Conservation (phyloP, 176 grass and related monocot genomes). For the Pontederia paniculata region DNA sequence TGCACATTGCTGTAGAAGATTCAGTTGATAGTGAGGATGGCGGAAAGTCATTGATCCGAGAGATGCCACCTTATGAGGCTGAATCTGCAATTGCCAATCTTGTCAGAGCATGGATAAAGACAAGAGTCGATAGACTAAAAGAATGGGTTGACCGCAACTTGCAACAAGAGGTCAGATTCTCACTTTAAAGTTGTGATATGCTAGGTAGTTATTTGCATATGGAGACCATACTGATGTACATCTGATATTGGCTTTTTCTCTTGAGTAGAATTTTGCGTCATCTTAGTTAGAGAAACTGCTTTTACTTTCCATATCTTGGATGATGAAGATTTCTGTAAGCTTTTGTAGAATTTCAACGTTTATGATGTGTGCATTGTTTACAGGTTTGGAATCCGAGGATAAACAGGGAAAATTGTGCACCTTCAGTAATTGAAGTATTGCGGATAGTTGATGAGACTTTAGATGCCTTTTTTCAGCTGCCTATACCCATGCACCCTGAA, state of each 20-base stretch:
- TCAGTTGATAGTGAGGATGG: conserved; percentile 98
- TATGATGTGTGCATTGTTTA: conserved; percentile 21
- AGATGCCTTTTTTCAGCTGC: conserved; percentile 78
- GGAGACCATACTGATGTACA: not conserved
- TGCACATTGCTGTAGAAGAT: conserved; percentile 96
- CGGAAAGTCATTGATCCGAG: conserved; percentile 85
- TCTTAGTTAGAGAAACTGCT: too few species aligned
- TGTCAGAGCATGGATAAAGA: conserved; percentile 81
- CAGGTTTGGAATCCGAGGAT: conserved; percentile 82
- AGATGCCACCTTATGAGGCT: conserved; percentile 96
- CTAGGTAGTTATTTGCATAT: not conserved
- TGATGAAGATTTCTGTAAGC: too few species aligned
- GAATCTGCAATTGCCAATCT: conserved; percentile 86
- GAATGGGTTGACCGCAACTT: conserved; percentile 84
- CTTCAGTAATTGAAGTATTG: conserved; percentile 74
- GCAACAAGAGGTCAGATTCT: conserved; percentile 70
- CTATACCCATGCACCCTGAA: conserved; percentile 77
- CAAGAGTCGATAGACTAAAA: conserved; percentile 67
- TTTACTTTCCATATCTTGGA: too few species aligned
- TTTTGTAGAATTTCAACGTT: too few species aligned
- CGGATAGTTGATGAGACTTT: conserved; percentile 80
- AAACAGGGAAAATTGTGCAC: conserved; percentile 75
- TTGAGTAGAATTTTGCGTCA: too few species aligned
- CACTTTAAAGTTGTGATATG: not conserved
- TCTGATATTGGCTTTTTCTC: too few species aligned